Evolutionary conservation across 495 filamentous ascomycete genomes (phyloP), one percentile per base, ranked within the genome.

Genomic region (Patellaria atrata): DNA sequence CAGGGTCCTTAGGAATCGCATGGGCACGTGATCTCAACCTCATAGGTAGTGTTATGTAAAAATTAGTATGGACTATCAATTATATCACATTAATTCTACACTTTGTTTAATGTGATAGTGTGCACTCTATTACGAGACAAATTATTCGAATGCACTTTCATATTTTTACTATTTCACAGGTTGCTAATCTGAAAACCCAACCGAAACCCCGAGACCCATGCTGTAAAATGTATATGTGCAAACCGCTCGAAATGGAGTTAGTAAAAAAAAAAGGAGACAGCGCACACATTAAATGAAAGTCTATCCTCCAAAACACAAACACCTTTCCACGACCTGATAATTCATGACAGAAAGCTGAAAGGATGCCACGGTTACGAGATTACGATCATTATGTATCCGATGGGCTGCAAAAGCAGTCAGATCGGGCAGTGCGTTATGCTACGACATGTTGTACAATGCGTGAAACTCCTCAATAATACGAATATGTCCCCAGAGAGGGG

Each of bases 401-500:
- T 34, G 32, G 20, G 12, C 32, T 23, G 12, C 20, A 20, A 34
- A 13, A 34, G 14, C 28, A 18, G 31, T 45, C 30, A 13, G n/a
- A n/a, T n/a, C n/a, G n/a, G n/a, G n/a, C n/a, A 35, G 38, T 39
- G 26, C 22, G 20, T 43, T 28, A 45, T 50, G 46, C 29, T 50
- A 42, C 34, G 39, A 33, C 31, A 30, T 50, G 42, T 45, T 50
- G 42, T 50, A 50, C 46, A 50, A 45, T 44, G 45, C 45, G 35
- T 14, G 23, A 23, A 23, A n/a, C n/a, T n/a, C n/a, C n/a, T n/a
- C n/a, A n/a, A n/a, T n/a, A n/a, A n/a, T n/a, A n/a, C n/a, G n/a
- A n/a, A n/a, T n/a, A n/a, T n/a, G n/a, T n/a, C 19, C 16, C 5
- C 26, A 44, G 26, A n/a, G 21, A 35, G 10, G 14, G 18, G 14